phyloP scores from a whole-genome alignment of 2,329 filamentous ascomycete genomes.

The Dendryphion nanum region DNA sequence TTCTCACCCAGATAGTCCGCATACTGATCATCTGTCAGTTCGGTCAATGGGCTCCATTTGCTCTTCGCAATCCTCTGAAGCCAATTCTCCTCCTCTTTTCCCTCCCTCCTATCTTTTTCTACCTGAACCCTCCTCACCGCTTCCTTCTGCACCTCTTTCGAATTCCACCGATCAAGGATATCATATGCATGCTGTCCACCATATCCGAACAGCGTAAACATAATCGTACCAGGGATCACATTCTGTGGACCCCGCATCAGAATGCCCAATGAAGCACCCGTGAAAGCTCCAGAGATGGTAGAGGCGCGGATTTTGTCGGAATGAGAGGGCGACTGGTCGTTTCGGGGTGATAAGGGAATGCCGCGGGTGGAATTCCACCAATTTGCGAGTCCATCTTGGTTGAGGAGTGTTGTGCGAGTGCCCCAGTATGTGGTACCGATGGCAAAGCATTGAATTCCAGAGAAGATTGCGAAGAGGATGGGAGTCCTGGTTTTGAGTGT shows the following conservation, averaged over 20 bases:
- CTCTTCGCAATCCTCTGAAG: slow-evolving; percentile 56
- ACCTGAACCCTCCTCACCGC: not conserved
- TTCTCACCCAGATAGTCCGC: slow-evolving; percentile 68
- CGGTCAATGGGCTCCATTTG: slow-evolving; percentile 70
- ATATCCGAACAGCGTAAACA: slow-evolving; percentile 59
- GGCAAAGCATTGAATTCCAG: slow-evolving; percentile 77
- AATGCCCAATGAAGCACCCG: slow-evolving; percentile 55
- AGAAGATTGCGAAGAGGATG: slow-evolving; percentile 67
- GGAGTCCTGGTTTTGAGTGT: slow-evolving; percentile 64
- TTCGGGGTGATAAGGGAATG: slow-evolving; percentile 15
- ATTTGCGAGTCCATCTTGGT: slow-evolving; percentile 27
- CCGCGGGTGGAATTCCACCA: slow-evolving; percentile 31
- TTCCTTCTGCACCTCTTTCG: slow-evolving; percentile 33
- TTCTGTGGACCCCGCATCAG: slow-evolving; percentile 48
- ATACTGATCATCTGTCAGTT: slow-evolving; percentile 72
- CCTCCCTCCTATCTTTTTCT: slow-evolving; percentile 15
- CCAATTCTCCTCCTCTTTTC: slow-evolving; percentile 41
- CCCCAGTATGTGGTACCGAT: slow-evolving; percentile 77
- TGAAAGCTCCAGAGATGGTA: slow-evolving; percentile 67
- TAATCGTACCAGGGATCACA: slow-evolving; percentile 55
- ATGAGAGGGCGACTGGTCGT: slow-evolving; percentile 50
- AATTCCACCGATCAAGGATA: slow-evolving; percentile 48
- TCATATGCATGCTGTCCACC: slow-evolving; percentile 58
- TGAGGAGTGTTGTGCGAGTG: slow-evolving; percentile 46
- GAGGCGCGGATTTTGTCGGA: slow-evolving; percentile 66